Evolutionary conservation across 2,329 filamentous ascomycete genomes (phyloP), one percentile per base, ranked within the genome.

Genomic region (Xylariales sp.): DNA sequence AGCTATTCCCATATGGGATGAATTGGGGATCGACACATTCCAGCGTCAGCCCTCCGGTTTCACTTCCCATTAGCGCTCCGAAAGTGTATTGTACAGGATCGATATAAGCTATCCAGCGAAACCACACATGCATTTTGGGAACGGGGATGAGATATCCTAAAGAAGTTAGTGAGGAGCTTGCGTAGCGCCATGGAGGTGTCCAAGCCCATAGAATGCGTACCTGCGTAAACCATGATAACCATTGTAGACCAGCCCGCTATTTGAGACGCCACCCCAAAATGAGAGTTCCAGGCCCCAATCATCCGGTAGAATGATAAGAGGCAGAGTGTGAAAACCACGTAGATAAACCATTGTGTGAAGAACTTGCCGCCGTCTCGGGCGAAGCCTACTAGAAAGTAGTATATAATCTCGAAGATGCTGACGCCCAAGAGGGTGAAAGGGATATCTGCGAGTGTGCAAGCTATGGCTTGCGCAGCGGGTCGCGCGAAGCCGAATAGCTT

Each of bases 51-150:
- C 81, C 78, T 65, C 87, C 82, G 67, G 90, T 90, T 72, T 91
- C 89, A 69, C 91, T 91, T 0, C 86, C 77, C 79, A 90, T 84
- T 1, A 91, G 73, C 2, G 81, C 83, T 76, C 91, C 89, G 69
- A 91, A 91, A 0, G 84, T 87, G 71, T 91, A 91, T 60, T 89
- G 85, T 3, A 91, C 83, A 4, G 89, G 89, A 60, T 89, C 87
- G 16, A 88, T 83, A 82, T 85, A 87, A 16, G 84, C 80, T 3
- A 87, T 74, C 85, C 84, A 87, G 65, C 81, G 81, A 28, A 86
- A 82, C 85, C 85, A 88, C 0, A 84, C 84, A 16, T 82, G 82
- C 85, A 87, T 87, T 52, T 84, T 81, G 65, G 78, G 79, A 0
- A 84, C 83, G 5, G 86, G 86, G 60, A 88, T 86, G 3, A 86